Percentiles rank a stretch among this genome's conserved stretches.
Evolutionary conservation across 768 basidiomycete genomes (phyloP).

Genomic region (Lactarius akahatsu): DNA sequence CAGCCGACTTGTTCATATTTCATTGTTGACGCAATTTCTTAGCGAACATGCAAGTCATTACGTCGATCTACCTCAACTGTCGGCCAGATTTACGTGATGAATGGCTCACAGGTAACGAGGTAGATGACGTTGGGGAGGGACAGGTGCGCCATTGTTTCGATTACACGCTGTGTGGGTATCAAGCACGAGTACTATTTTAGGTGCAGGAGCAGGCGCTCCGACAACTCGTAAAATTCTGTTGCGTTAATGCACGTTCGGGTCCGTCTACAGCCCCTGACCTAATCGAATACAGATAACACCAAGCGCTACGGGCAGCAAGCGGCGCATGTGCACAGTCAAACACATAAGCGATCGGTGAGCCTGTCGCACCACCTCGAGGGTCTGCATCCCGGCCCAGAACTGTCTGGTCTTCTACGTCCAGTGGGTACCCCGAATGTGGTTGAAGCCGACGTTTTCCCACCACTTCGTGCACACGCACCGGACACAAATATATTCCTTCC

Average conservation of each 20-base stretch:
- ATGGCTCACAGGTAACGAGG: slow-evolving; percentile 92
- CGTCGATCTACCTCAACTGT: slow-evolving; percentile 96
- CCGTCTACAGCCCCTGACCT: slow-evolving; percentile 24
- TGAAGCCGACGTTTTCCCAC: slow-evolving; percentile 94
- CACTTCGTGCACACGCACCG: slow-evolving; percentile 80
- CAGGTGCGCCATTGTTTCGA: slow-evolving; percentile 51
- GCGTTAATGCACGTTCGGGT: slow-evolving; percentile 36
- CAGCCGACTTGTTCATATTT: slow-evolving; percentile 9
- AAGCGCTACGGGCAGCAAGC: slow-evolving; percentile 77
- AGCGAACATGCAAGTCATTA: slow-evolving; percentile 99
- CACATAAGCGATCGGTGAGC: slow-evolving; percentile 79
- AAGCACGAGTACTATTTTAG: slow-evolving; percentile 40
- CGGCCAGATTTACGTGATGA: slow-evolving; percentile 96
- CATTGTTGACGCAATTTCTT: slow-evolving; percentile 18
- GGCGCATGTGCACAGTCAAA: slow-evolving; percentile 49
- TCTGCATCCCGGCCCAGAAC: slow-evolving; percentile 68
- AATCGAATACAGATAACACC: slow-evolving; percentile 66
- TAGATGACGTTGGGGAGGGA: slow-evolving; percentile 89
- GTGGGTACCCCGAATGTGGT: slow-evolving; percentile 72
- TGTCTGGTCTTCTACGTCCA: slow-evolving; percentile 72
- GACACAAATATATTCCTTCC: slow-evolving; percentile 84
- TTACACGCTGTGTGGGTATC: slow-evolving; percentile 14
- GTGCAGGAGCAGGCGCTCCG: slow-evolving; percentile 94
- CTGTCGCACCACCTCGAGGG: slow-evolving; percentile 82
- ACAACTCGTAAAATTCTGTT: slow-evolving; percentile 92